These are phyloP conservation scores for Saccharomycopsis oosterbeekiorum DNA, from an alignment of 805 yeast genomes.

Conservation along the genomic window DNA sequence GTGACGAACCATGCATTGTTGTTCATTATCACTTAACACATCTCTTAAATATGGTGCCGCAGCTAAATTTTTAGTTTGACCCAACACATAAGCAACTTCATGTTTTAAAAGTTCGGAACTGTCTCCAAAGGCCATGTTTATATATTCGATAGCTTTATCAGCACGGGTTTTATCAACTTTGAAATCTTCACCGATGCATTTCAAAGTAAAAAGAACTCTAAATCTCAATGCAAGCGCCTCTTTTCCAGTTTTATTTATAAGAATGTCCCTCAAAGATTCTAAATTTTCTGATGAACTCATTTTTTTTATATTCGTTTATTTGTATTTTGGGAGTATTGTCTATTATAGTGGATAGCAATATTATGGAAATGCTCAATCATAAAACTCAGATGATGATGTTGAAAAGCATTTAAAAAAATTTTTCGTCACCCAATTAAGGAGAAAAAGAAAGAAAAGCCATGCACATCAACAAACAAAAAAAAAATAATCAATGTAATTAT, in stretches of 20 bases:
- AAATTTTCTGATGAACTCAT: constrained; percentile 23
- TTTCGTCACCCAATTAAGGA: too few relatives aligned
- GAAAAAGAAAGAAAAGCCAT: too few relatives aligned
- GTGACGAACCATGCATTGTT: constrained; percentile 95
- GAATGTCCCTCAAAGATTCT: constrained; percentile 64
- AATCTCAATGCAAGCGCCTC: constrained; percentile 77
- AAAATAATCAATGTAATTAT: too few relatives aligned
- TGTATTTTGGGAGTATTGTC: not conserved
- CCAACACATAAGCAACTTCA: constrained; percentile 94
- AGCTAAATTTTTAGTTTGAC: constrained; percentile 79
- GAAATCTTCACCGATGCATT: constrained; percentile 74
- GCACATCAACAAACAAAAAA: too few relatives aligned
- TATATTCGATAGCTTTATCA: constrained; percentile 62
- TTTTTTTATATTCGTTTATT: not conserved
- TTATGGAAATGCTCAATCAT: too few relatives aligned
- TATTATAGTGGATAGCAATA: not conserved
- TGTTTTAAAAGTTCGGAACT: constrained; percentile 87
- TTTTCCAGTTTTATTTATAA: constrained; percentile 55
- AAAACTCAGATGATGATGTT: too few relatives aligned
- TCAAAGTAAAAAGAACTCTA: constrained; percentile 87
- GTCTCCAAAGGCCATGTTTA: constrained; percentile 74
- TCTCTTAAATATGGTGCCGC: constrained; percentile 70
- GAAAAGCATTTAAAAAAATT: too few relatives aligned
- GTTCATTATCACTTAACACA: constrained; percentile 57
- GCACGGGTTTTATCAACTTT: constrained; percentile 43